These are phyloP conservation scores for Tagetes erecta DNA, from an alignment of 129 eudicot species.

Conservation along the genomic window DNA sequence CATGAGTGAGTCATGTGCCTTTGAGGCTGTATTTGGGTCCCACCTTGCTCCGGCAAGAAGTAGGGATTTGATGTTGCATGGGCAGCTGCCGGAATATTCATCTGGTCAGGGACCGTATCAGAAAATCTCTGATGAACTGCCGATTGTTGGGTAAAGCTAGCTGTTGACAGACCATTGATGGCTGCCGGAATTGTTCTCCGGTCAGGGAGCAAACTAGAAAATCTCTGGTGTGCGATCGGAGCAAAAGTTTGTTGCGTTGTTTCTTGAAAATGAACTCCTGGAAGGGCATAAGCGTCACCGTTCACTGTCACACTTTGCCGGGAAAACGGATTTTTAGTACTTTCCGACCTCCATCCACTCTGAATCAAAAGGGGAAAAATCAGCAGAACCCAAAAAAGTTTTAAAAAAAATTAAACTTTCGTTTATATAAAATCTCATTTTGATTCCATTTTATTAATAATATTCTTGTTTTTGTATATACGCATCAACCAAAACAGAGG, in stretches of 20 bases:
- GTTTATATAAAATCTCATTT: background rate
- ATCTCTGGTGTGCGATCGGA: conserved; percentile 27
- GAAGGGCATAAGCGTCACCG: conserved; percentile 35
- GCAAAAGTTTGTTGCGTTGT: conserved; percentile 23
- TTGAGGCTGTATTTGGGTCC: conserved; percentile 32
- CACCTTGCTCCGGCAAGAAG: conserved; percentile 8
- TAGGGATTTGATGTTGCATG: conserved; percentile 15
- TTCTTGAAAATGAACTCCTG: conserved; percentile 35
- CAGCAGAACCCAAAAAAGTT: conserved; percentile 22
- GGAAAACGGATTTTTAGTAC: conserved; percentile 61
- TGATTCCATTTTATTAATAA: background rate
- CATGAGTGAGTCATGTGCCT: conserved; percentile 28
- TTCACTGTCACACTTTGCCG: conserved; percentile 43
- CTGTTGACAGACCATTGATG: background rate
- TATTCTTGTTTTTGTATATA: background rate
- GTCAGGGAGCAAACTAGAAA: conserved; percentile 15
- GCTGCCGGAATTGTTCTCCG: conserved; percentile 20
- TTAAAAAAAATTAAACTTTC: background rate
- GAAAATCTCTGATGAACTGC: conserved; percentile 10
- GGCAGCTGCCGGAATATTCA: conserved; percentile 24
- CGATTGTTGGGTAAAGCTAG: conserved; percentile 23
- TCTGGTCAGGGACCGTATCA: conserved; percentile 32
- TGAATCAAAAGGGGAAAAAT: conserved; percentile 40
- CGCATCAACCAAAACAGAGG: too few relatives aligned
- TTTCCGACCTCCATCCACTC: conserved; percentile 63